phyloP scores from a whole-genome alignment of 129 eudicot genomes.

The Saussurea involucrata region DNA sequence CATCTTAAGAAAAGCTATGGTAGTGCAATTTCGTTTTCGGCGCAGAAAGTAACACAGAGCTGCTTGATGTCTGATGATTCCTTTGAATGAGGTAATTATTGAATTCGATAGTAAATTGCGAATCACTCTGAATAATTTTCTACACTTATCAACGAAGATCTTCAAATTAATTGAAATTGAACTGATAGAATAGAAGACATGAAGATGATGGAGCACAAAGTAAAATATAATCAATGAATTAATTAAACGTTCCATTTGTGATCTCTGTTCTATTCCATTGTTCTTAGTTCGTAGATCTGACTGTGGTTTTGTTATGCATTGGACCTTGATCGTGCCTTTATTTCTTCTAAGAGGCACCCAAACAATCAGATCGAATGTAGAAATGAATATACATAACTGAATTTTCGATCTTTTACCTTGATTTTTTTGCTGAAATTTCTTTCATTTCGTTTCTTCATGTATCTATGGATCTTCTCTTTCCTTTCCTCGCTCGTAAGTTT shows the following conservation, averaged over 20 bases:
- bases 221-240: background rate
- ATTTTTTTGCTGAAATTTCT: conserved; percentile 91
- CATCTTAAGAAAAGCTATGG: background rate
- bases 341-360: background rate
- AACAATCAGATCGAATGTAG: background rate
- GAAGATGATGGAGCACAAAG: background rate
- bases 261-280: background rate
- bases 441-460: conserved; percentile 77
- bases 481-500: conserved; percentile 74
- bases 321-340: background rate
- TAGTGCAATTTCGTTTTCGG: background rate
- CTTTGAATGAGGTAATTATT: background rate
- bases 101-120: background rate
- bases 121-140: background rate
- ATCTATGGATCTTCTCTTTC: conserved; percentile 70
- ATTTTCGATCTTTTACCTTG: conserved; percentile 44
- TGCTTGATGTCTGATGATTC: background rate
- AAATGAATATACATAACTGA: background rate
- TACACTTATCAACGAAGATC: background rate
- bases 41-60: background rate
- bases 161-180: background rate
- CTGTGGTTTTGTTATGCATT: background rate
- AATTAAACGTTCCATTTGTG: background rate
- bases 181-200: background rate
- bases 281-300: background rate